Conservation (phyloP, 2,329 filamentous ascomycete species). For the Gaeumannomyces tritici region DNA sequence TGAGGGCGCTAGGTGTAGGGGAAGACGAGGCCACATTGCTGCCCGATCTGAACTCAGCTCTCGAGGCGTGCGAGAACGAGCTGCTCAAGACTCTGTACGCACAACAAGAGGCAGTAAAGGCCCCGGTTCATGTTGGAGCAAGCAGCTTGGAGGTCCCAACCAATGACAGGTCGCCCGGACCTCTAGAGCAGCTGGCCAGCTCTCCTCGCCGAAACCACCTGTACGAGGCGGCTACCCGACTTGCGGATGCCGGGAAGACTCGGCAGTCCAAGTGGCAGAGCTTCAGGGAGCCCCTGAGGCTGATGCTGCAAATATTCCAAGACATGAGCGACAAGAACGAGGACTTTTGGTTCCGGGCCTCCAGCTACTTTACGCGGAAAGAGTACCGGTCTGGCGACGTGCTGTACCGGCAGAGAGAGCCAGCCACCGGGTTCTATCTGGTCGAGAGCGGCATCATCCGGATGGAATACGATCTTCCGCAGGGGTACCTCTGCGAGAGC, state of each 20-base stretch:
- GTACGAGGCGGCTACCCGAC: slow-evolving; percentile 66
- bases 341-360: slow-evolving; percentile 86
- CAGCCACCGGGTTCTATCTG: slow-evolving; percentile 78
- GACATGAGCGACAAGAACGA: slow-evolving; percentile 77
- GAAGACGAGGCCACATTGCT: slow-evolving; percentile 72
- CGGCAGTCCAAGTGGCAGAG: slow-evolving; percentile 64
- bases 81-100: slow-evolving; percentile 73
- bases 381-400: slow-evolving; percentile 60
- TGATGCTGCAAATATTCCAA: slow-evolving; percentile 94
- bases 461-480: slow-evolving; percentile 83
- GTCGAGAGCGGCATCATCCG: slow-evolving; percentile 82
- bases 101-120: slow-evolving; percentile 45
- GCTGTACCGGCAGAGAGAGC: slow-evolving; percentile 69
- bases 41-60: slow-evolving; percentile 80
- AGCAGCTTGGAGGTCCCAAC: slow-evolving; percentile 39
- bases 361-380: slow-evolving; percentile 63
- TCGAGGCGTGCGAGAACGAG: slow-evolving; percentile 93
- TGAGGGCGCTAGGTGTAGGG: slow-evolving; percentile 76
- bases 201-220: slow-evolving; percentile 76
- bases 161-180: slow-evolving; percentile 8
- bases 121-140: background rate
- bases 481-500: slow-evolving; percentile 80
- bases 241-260: slow-evolving; percentile 52
- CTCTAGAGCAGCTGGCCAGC: slow-evolving; percentile 45
- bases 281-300: slow-evolving; percentile 81